These are phyloP conservation scores for Diaporthe eres DNA, from an alignment of 2,329 filamentous ascomycete species.

Conservation along the genomic window DNA sequence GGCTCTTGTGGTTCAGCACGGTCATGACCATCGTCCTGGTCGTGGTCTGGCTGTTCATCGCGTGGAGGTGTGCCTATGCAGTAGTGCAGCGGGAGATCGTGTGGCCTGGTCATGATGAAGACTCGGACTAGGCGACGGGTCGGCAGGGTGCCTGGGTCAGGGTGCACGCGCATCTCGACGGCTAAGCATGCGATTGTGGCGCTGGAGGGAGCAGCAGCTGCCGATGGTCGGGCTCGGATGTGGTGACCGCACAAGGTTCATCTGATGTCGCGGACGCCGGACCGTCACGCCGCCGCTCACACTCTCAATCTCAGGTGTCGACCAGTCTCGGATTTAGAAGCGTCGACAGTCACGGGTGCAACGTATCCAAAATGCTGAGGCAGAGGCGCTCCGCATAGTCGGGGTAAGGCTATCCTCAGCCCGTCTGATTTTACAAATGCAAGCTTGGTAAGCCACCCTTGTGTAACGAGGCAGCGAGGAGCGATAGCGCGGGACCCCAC, in stretches of 20 bases:
- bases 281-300: not conserved
- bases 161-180: not conserved
- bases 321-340: not conserved
- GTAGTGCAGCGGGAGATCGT: conserved; percentile 66
- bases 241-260: not conserved
- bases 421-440: not conserved
- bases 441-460: conserved; percentile 2
- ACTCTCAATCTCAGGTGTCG: not conserved
- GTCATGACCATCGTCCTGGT: conserved; percentile 70
- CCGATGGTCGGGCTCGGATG: not conserved
- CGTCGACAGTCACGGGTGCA: not conserved
- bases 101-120: conserved; percentile 73
- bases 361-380: too few relatives aligned
- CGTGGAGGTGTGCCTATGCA: conserved; percentile 63
- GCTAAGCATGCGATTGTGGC: not conserved
- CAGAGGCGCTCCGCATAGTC: not conserved
- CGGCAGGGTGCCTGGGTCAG: not conserved
- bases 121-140: conserved; percentile 49
- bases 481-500: not conserved
- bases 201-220: not conserved
- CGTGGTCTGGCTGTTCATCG: conserved; percentile 67
- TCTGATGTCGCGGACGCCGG: too few relatives aligned
- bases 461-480: not conserved
- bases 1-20: conserved; percentile 66
- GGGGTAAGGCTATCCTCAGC: not conserved